These are phyloP conservation scores for Termitomyces heimii DNA, from an alignment of 768 basidiomycete genomes.

Conservation along the genomic window DNA sequence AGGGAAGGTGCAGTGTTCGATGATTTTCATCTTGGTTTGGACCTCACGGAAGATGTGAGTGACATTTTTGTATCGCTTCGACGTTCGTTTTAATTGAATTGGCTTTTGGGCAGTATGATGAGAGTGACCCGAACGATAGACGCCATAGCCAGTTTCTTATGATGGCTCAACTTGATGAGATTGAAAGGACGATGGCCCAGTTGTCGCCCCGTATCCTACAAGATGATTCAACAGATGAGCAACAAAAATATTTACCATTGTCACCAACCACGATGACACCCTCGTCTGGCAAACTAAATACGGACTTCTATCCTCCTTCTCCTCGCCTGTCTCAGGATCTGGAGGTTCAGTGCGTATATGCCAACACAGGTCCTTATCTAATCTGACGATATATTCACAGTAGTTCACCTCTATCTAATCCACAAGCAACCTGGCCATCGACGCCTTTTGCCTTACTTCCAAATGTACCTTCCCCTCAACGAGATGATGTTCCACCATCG, in stretches of 20 bases:
- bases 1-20: constrained; percentile 46
- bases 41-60: constrained; percentile 39
- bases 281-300: constrained; percentile 17
- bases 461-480: constrained; percentile 15
- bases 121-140: constrained; percentile 67
- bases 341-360: constrained; percentile 16
- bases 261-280: constrained; percentile 26
- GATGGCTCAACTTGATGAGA: constrained; percentile 72
- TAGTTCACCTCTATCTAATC: constrained; percentile 11
- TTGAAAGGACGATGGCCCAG: constrained; percentile 67
- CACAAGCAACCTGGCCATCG: constrained; percentile 31
- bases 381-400: constrained; percentile 7
- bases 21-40: constrained; percentile 45
- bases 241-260: constrained; percentile 21
- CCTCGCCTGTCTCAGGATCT: constrained; percentile 29
- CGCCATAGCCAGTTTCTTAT: constrained; percentile 71
- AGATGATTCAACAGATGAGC: constrained; percentile 33
- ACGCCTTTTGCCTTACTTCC: constrained; percentile 33
- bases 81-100: constrained; percentile 12
- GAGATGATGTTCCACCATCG: constrained; percentile 32
- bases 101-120: constrained; percentile 45
- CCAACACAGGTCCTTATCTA: constrained; percentile 3
- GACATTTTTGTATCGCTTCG: background rate
- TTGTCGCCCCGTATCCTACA: constrained; percentile 55
- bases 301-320: constrained; percentile 30